phyloP scores from a whole-genome alignment of 2,329 filamentous ascomycete genomes.

The Cryphonectria nitschkei region DNA sequence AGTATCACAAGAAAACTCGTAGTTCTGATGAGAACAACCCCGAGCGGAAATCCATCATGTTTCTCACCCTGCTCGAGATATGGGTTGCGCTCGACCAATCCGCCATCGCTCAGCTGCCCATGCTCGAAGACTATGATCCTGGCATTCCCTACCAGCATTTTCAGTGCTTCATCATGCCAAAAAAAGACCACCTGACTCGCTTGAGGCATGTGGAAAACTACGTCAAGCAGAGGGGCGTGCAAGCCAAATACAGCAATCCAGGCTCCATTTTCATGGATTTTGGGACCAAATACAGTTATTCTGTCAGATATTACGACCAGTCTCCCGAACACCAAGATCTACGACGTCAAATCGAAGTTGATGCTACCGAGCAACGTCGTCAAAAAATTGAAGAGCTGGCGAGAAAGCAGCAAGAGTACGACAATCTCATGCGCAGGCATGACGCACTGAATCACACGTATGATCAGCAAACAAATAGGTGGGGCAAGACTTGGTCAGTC shows the following conservation, averaged over 20 bases:
- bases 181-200: conserved; percentile 48
- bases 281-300: conserved; percentile 44
- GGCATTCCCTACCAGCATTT: conserved; percentile 46
- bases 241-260: conserved; percentile 27
- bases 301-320: conserved; percentile 51
- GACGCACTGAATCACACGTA: conserved; percentile 21
- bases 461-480: background rate
- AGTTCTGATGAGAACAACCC: conserved; percentile 46
- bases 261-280: conserved; percentile 44
- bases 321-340: conserved; percentile 46
- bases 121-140: conserved; percentile 52
- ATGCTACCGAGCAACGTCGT: conserved; percentile 38
- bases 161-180: conserved; percentile 50
- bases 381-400: conserved; percentile 42
- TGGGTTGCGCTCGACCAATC: conserved; percentile 61
- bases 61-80: conserved; percentile 59
- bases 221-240: conserved; percentile 39
- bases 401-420: conserved; percentile 36
- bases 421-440: conserved; percentile 33
- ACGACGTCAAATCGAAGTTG: conserved; percentile 41
- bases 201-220: conserved; percentile 53
- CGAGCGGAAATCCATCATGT: conserved; percentile 55
- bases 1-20: conserved; percentile 36
- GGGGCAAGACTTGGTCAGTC: background rate
- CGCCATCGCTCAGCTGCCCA: conserved; percentile 41